A percentile compares a stretch with the other conserved stretches of the same genome.
Conservation (phyloP, 768 basidiomycete species). For the Leccinum rimulosum region DNA sequence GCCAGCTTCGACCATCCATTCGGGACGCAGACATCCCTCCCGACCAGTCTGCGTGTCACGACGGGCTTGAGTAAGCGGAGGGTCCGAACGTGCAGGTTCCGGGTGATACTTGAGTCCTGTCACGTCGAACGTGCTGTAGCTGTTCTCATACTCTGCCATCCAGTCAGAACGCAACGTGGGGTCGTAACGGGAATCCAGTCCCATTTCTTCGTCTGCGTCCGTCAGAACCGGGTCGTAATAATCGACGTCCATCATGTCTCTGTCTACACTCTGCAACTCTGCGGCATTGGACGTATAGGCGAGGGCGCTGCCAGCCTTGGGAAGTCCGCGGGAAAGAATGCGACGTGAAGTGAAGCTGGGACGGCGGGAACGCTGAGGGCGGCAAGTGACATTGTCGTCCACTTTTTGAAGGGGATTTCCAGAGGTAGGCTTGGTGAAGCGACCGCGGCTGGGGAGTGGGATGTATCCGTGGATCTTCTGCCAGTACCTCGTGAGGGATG, state of each 20-base stretch:
- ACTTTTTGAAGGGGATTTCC: not conserved
- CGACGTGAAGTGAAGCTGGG: not conserved
- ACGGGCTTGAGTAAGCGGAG: not conserved
- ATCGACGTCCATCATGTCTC: not conserved
- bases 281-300: not conserved
- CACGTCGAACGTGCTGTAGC: constrained; percentile 2
- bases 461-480: constrained; percentile 21
- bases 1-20: constrained; percentile 21
- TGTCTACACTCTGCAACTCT: not conserved
- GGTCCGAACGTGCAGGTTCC: not conserved
- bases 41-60: not conserved
- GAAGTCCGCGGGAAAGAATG: not conserved
- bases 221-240: not conserved
- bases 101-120: not conserved
- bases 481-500: constrained; percentile 26
- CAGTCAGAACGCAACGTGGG: constrained; percentile 4
- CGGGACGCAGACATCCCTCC: constrained; percentile 22
- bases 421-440: not conserved
- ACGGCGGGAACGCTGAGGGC: not conserved
- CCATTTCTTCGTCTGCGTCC: constrained; percentile 5
- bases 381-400: constrained; percentile 1
- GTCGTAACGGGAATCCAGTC: constrained; percentile 8
- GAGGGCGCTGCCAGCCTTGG: not conserved
- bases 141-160: constrained; percentile 15
- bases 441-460: constrained; percentile 10